These are phyloP conservation scores for Termitomyces eurrhizus DNA, from an alignment of 768 basidiomycete species.

Conservation along the genomic window DNA sequence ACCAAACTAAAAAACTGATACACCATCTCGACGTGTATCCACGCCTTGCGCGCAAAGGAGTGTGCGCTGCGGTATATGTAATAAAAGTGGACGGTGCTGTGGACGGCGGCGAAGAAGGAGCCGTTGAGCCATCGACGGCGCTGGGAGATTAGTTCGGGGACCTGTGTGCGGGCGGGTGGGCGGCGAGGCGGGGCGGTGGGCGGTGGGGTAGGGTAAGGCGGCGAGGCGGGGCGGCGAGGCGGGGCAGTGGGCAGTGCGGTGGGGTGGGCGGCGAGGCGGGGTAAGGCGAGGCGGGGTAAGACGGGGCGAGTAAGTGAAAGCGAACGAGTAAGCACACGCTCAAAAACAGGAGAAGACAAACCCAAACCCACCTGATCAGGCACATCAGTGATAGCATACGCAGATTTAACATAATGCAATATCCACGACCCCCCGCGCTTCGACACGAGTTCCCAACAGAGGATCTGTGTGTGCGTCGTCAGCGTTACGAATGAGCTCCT, in stretches of 20 bases:
- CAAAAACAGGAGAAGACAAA: too few relatives aligned
- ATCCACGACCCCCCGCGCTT: conserved; percentile 90
- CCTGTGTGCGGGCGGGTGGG: conserved; percentile 29
- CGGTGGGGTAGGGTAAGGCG: background rate
- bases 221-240: too few relatives aligned
- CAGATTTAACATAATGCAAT: conserved; percentile 94
- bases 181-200: background rate
- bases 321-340: too few relatives aligned
- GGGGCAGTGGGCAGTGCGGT: too few relatives aligned
- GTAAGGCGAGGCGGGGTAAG: too few relatives aligned
- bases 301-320: too few relatives aligned
- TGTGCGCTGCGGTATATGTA: conserved; percentile 94
- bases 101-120: conserved; percentile 96
- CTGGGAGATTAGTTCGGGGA: conserved; percentile 93
- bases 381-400: conserved; percentile 90
- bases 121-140: conserved; percentile 96
- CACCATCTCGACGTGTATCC: conserved; percentile 92
- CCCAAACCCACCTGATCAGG: conserved; percentile 65
- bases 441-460: conserved; percentile 98
- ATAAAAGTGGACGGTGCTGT: conserved; percentile 88
- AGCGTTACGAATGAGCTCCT: background rate
- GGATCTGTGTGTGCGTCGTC: conserved; percentile 43
- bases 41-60: conserved; percentile 77
- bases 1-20: conserved; percentile 90
- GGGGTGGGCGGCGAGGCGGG: background rate